phyloP scores from a whole-genome alignment of 768 basidiomycete species.

The Boletus coccyginus region DNA sequence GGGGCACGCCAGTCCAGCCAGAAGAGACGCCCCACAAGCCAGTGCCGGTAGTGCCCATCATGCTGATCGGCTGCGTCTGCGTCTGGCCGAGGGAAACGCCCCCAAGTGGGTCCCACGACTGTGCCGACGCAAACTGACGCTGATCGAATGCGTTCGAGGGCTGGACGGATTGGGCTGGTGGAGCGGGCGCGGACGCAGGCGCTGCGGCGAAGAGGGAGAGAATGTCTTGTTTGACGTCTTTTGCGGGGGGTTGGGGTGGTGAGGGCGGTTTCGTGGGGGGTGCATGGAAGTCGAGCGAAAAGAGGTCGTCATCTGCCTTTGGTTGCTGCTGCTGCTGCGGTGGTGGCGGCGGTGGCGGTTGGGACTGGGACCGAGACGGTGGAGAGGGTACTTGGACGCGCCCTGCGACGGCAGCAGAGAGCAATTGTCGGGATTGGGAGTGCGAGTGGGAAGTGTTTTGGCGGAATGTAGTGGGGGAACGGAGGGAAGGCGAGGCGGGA shows the following conservation, averaged over 20 bases:
- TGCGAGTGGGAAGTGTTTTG: slow-evolving; percentile 11
- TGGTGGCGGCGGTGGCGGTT: slow-evolving; percentile 19
- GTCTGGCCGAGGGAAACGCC: slow-evolving; percentile 4
- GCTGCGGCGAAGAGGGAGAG: slow-evolving; percentile 71
- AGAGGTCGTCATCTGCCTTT: slow-evolving; percentile 61
- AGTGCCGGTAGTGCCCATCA: slow-evolving; percentile 52
- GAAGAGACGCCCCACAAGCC: slow-evolving; percentile 68
- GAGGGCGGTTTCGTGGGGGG: slow-evolving; percentile 35
- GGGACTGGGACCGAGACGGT: slow-evolving; percentile 1
- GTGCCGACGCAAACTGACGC: slow-evolving; percentile 34
- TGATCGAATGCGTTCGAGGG: slow-evolving; percentile 33
- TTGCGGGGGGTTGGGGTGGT: slow-evolving; percentile 42
- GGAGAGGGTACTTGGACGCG: slow-evolving; percentile 12
- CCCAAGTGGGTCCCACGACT: slow-evolving; percentile 26
- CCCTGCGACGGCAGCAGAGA: slow-evolving; percentile 39
- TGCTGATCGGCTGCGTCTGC: slow-evolving; percentile 38
- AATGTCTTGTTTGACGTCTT: slow-evolving; percentile 83
- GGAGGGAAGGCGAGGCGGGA: slow-evolving; percentile 29
- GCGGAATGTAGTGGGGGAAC: slow-evolving; percentile 21
- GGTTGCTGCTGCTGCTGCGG: slow-evolving; percentile 12
- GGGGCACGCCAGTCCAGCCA: slow-evolving; percentile 49
- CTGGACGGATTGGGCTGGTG: slow-evolving; percentile 24
- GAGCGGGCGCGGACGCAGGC: slow-evolving; percentile 31
- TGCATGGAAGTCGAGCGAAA: slow-evolving; percentile 83
- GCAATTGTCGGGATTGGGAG: slow-evolving; percentile 29